Conservation (phyloP, 768 basidiomycete species). For the Calocybe gangraenosa region DNA sequence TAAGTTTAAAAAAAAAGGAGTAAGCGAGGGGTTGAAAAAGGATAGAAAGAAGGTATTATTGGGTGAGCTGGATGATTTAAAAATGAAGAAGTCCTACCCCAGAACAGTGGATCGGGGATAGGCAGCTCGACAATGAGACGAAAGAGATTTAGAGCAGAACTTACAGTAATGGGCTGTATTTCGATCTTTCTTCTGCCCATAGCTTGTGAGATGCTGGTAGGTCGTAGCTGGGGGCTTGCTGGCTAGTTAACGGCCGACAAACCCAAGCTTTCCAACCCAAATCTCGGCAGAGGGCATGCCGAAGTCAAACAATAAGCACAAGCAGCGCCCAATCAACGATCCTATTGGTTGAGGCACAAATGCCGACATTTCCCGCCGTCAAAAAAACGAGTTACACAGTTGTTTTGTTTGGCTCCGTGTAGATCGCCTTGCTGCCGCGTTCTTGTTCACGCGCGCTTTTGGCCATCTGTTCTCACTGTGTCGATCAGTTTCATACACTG, state of each 20-base stretch:
- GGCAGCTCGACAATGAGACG: conserved; percentile 16
- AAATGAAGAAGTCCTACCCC: too few relatives aligned
- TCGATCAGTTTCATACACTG: conserved; percentile 3
- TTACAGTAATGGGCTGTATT: conserved; percentile 73
- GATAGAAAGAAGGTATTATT: conserved; percentile 19
- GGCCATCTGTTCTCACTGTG: conserved; percentile 11
- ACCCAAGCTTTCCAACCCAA: conserved; percentile 8
- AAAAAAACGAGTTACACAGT: neutral
- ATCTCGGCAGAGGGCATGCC: conserved; percentile 9
- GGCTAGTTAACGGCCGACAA: conserved; percentile 11
- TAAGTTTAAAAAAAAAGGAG: conserved; percentile 39
- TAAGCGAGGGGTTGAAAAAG: conserved; percentile 3
- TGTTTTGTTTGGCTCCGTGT: too few relatives aligned
- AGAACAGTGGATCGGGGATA: conserved; percentile 15
- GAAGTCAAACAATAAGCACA: conserved; percentile 8
- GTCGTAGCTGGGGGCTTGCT: conserved; percentile 22
- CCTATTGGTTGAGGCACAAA: conserved; percentile 4
- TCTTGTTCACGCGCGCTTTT: too few relatives aligned
- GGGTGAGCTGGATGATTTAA: conserved; percentile 7
- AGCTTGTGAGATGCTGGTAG: conserved; percentile 13
- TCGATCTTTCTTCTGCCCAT: conserved; percentile 79
- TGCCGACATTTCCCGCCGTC: conserved; percentile 8
- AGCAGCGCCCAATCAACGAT: conserved; percentile 5
- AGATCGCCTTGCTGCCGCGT: conserved; percentile 8
- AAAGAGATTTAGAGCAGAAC: conserved; percentile 25